Conservation (phyloP, 768 basidiomycete species). For the Strobilomyces echinocephalus region DNA sequence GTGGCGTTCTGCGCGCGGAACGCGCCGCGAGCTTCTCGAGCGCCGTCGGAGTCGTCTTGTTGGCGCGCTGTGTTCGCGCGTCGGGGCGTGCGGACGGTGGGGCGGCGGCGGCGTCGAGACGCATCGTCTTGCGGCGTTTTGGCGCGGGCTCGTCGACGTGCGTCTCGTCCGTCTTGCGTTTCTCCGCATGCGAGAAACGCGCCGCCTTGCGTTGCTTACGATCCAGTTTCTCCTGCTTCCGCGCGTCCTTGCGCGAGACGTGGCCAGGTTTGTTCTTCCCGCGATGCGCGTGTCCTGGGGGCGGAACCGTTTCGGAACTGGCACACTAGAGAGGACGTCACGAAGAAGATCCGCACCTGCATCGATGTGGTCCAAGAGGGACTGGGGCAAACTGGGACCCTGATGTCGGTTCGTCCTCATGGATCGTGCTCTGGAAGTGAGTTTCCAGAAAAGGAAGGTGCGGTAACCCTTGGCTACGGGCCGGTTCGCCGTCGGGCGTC, state of each 20-base stretch:
- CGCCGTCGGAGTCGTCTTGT: constrained; percentile 23
- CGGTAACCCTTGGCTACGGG: too few relatives aligned
- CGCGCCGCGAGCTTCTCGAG: constrained; percentile 33
- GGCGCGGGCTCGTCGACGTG: constrained; percentile 40
- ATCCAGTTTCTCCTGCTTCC: constrained; percentile 57
- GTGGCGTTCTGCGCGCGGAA: constrained; percentile 6
- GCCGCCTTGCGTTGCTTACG: constrained; percentile 61
- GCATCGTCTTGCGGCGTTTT: constrained; percentile 42
- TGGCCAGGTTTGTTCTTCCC: constrained; percentile 10
- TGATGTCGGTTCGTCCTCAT: constrained; percentile 15
- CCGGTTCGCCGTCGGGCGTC: background rate
- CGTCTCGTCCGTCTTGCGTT: constrained; percentile 41
- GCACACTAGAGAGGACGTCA: background rate
- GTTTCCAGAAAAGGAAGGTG: background rate
- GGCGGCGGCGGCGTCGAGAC: constrained; percentile 1
- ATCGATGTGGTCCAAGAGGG: constrained; percentile 25
- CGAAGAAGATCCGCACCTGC: constrained; percentile 7
- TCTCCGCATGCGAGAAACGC: constrained; percentile 45
- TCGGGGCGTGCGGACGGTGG: background rate
- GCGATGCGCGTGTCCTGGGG: constrained; percentile 4
- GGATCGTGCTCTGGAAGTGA: background rate
- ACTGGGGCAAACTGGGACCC: constrained; percentile 26
- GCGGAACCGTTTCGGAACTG: background rate
- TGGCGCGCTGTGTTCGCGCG: background rate
- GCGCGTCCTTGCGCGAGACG: constrained; percentile 52